These are phyloP conservation scores for Wickerhamomyces sp. DNA, from an alignment of 1,139 yeast species.

Conservation along the genomic window DNA sequence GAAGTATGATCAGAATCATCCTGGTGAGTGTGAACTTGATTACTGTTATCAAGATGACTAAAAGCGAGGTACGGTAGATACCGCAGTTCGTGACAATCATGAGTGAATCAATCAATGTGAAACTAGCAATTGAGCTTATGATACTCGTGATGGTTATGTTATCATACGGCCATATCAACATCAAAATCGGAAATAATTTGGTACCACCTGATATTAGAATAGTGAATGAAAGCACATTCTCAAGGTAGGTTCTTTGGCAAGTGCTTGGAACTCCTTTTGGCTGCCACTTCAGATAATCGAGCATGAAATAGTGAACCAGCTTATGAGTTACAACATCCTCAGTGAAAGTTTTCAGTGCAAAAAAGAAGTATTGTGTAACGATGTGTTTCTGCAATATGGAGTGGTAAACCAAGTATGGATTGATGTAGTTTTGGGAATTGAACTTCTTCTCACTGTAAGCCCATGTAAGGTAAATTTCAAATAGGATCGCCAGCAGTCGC, in stretches of 20 bases:
- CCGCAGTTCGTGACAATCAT: constrained; percentile 46
- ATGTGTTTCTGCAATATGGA: constrained; percentile 43
- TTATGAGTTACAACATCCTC: constrained; percentile 55
- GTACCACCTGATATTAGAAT: constrained; percentile 72
- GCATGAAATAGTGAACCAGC: constrained; percentile 39
- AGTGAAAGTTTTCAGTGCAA: constrained; percentile 54
- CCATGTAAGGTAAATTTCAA: constrained; percentile 90
- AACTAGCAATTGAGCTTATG: constrained; percentile 56
- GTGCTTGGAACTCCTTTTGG: constrained; percentile 14
- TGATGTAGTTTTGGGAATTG: constrained; percentile 1
- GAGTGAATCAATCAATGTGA: constrained; percentile 65
- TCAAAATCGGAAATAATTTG: constrained; percentile 83
- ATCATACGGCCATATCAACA: constrained; percentile 97
- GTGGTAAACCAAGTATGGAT: constrained; percentile 23
- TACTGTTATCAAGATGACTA: constrained; percentile 23
- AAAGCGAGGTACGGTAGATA: constrained; percentile 31
- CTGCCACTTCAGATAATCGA: constrained; percentile 39
- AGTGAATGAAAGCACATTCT: constrained; percentile 51
- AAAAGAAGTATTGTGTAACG: constrained; percentile 59
- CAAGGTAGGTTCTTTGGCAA: constrained; percentile 16
- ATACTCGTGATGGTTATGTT: constrained; percentile 58
- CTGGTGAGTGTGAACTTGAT: constrained; percentile 24
- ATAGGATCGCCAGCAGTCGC: constrained; percentile 62
- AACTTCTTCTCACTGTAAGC: constrained; percentile 72
- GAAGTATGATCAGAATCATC: constrained; percentile 20